Percentiles rank a stretch among this genome's conserved stretches.
These are phyloP conservation scores for Oryza nivara DNA, from an alignment of 176 grass and related monocot genomes.

Conservation along the genomic window DNA sequence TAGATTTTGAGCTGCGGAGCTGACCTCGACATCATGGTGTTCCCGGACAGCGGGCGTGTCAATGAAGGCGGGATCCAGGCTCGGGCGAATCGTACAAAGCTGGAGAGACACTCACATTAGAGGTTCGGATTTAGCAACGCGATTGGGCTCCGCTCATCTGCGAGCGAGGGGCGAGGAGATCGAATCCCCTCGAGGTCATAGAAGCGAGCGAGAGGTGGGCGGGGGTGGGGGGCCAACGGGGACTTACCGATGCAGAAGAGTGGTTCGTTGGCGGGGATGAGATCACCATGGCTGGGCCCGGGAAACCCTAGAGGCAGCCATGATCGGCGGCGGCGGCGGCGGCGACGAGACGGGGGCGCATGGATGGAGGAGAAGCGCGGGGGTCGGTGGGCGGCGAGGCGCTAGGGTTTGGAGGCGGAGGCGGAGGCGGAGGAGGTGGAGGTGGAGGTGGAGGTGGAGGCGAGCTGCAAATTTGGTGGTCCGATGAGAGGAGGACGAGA, in stretches of 20 bases:
- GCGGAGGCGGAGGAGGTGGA: background rate
- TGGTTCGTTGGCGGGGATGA: background rate
- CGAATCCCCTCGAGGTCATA: background rate
- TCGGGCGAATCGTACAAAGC: slow-evolving; percentile 21
- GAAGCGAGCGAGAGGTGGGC: background rate
- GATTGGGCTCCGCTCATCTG: background rate
- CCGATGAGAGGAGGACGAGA: slow-evolving; percentile 27
- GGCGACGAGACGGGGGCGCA: slow-evolving; percentile 11
- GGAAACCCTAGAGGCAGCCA: slow-evolving; percentile 47
- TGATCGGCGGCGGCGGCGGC: background rate
- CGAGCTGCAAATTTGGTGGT: background rate
- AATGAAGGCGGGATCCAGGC: background rate
- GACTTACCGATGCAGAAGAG: slow-evolving; percentile 20
- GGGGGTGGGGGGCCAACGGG: background rate
- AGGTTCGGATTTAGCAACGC: background rate
- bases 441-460: background rate
- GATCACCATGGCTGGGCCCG: slow-evolving; percentile 45
- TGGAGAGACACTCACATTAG: background rate
- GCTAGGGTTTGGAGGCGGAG: slow-evolving; percentile 29
- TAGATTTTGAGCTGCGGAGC: background rate
- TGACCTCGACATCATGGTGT: slow-evolving; percentile 58
- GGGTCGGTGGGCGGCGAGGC: background rate
- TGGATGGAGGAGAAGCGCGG: slow-evolving; percentile 28
- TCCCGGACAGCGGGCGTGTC: background rate
- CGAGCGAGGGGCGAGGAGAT: slow-evolving; percentile 5